Percentiles rank a stretch among this genome's conserved stretches.
phyloP scores from a whole-genome alignment of 495 filamentous ascomycete species.

The Neurospora sp. region DNA sequence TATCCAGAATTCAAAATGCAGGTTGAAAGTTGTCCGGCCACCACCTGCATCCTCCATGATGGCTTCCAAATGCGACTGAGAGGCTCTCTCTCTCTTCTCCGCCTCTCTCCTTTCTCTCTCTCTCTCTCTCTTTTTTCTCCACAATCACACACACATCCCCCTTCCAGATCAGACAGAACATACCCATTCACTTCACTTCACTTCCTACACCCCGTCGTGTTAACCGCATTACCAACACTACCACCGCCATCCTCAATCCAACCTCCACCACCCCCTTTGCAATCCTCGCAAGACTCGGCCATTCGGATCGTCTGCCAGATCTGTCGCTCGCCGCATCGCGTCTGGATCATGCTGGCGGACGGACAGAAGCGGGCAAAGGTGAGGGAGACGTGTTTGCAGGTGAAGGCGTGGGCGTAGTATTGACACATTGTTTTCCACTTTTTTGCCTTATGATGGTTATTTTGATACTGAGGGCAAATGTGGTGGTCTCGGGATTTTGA shows the following conservation, averaged over 20 bases:
- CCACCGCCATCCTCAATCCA: neutral
- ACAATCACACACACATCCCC: too few relatives aligned
- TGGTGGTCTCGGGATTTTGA: neutral
- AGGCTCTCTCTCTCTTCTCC: too few relatives aligned
- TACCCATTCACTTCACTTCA: neutral
- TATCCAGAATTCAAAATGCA: too few relatives aligned
- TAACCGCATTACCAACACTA: neutral
- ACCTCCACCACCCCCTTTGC: slow-evolving; percentile 7
- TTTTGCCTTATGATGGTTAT: neutral
- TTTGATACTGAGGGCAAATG: neutral
- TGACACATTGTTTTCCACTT: slow-evolving; percentile 18
- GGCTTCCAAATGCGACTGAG: too few relatives aligned
- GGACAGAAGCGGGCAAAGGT: slow-evolving; percentile 21
- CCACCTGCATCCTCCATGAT: too few relatives aligned
- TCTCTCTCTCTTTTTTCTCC: neutral
- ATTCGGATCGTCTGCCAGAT: slow-evolving; percentile 23
- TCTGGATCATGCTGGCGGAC: slow-evolving; percentile 20
- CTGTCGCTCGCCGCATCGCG: slow-evolving; percentile 15
- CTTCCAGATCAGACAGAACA: neutral
- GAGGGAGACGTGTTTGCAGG: slow-evolving; percentile 17
- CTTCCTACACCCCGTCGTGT: neutral
- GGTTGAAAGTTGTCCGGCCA: too few relatives aligned
- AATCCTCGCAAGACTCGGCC: slow-evolving; percentile 19
- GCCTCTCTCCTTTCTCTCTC: neutral
- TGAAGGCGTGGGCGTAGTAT: slow-evolving; percentile 24